These are phyloP conservation scores for Trichocladium antarcticum DNA, from an alignment of 495 filamentous ascomycete genomes.

Conservation along the genomic window DNA sequence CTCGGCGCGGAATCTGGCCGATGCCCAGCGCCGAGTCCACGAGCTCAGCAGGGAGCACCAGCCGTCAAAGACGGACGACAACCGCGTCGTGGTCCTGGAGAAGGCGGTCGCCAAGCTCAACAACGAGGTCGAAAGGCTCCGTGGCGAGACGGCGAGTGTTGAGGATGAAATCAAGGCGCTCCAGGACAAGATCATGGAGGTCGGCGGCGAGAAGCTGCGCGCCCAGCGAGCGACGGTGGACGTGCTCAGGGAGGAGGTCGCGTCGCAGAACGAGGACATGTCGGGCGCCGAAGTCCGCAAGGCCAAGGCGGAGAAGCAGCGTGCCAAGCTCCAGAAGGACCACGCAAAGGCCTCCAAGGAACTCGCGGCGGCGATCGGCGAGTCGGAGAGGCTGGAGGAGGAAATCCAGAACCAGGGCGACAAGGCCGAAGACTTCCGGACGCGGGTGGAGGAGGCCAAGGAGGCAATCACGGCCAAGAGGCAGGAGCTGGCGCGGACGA, in stretches of 20 bases:
- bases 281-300: constrained; percentile 74
- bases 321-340: constrained; percentile 74
- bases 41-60: constrained; percentile 73
- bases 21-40: constrained; percentile 69
- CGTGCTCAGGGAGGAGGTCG: constrained; percentile 74
- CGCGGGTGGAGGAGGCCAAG: constrained; percentile 76
- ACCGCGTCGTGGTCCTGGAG: constrained; percentile 54
- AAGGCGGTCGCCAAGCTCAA: constrained; percentile 65
- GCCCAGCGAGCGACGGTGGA: constrained; percentile 92
- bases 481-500: constrained; percentile 65
- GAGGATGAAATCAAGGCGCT: constrained; percentile 85
- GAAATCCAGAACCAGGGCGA: constrained; percentile 66
- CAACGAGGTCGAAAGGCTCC: constrained; percentile 68
- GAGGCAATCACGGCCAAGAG: constrained; percentile 69
- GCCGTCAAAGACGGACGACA: constrained; percentile 66
- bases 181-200: constrained; percentile 95
- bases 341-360: constrained; percentile 64
- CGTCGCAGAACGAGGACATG: constrained; percentile 65
- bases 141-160: constrained; percentile 67
- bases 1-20: constrained; percentile 67
- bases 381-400: constrained; percentile 61
- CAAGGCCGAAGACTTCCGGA: constrained; percentile 58
- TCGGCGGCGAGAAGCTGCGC: constrained; percentile 84
- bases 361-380: constrained; percentile 54
- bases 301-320: constrained; percentile 87